Evolutionary conservation across 2,329 filamentous ascomycete genomes (phyloP), one percentile per base, ranked within the genome.

Genomic region (Didymella keratinophila): DNA sequence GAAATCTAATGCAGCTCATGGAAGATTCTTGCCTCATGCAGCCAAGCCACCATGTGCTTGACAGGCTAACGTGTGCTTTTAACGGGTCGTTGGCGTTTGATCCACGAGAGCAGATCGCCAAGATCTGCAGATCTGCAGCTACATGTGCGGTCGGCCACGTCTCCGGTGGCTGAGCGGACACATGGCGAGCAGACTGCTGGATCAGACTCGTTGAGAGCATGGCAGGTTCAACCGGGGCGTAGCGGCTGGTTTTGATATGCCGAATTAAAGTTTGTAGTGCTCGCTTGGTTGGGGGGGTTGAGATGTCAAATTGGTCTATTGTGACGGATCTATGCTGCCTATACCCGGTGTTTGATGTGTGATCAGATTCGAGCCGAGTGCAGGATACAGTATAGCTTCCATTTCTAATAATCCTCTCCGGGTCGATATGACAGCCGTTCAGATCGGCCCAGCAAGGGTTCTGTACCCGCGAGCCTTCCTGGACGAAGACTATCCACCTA

Each of bases 111-210:
- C 25, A 27, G 54, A 48, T 52, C 43, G 27, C 4, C 36, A 30
- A 32, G 55, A 58, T 58, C 55, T 58, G 30, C 49, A 49, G 55
- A 58, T 58, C 55, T 49, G 44, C 55, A 45, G 21, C 37, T 52
- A 44, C 49, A 52, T 44, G 43, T 44, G 25, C 37, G 44, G 37
- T 46, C 55, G 44, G 49, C 30, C 48, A 21, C 37, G 25, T 44
- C 36, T 52, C 55, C 49, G 37, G 37, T 58, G 49, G 55, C 49
- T 39, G 30, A 52, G 48, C 36, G 7, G 36, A 18, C 49, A 58
- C 49, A 52, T 57, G 48, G 55, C 37, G 37, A 58, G 37, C 37
- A 44, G 37, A 39, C 47, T 30, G 44, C 28, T 45, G 55, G 44
- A 30, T 39, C 23, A 21, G 20, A 28, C 36, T 32, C 44, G 8